Evolutionary conservation across 352 stramenopile genomes (phyloP).

Genomic region (Blastocystis sp.): DNA sequence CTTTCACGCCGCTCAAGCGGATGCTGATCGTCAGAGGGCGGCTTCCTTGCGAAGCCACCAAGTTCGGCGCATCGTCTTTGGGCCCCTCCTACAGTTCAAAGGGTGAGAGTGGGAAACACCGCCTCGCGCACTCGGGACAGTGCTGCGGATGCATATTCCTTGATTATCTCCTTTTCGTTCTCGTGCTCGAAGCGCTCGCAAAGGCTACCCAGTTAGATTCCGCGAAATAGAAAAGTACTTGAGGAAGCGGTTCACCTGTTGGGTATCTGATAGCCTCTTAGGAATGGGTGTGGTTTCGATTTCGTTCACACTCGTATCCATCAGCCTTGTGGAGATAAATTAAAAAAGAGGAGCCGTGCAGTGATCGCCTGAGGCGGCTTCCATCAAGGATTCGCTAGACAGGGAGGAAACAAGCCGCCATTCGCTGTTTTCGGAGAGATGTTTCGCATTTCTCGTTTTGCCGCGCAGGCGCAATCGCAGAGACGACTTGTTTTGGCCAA

Average conservation of each 20-base stretch:
- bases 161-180: constrained; percentile 44
- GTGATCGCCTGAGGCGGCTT: background rate
- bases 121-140: constrained; percentile 25
- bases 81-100: background rate
- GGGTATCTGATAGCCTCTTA: constrained; percentile 56
- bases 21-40: constrained; percentile 59
- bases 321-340: background rate
- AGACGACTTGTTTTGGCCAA: background rate
- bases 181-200: constrained; percentile 57
- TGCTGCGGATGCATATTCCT: constrained; percentile 56
- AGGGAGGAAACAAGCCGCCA: background rate
- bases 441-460: background rate
- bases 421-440: too few relatives aligned
- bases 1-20: constrained; percentile 28
- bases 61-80: constrained; percentile 7
- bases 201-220: constrained; percentile 4
- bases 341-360: background rate
- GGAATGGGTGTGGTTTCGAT: constrained; percentile 63
- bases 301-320: background rate
- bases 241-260: constrained; percentile 48
- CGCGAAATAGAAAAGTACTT: background rate
- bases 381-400: background rate
- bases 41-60: constrained; percentile 53
- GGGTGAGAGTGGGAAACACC: background rate
- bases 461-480: background rate